Base-by-base conservation (phyloP, 2,329 filamentous ascomycete genomes). In the Paracamarosporium sp. region DNA sequence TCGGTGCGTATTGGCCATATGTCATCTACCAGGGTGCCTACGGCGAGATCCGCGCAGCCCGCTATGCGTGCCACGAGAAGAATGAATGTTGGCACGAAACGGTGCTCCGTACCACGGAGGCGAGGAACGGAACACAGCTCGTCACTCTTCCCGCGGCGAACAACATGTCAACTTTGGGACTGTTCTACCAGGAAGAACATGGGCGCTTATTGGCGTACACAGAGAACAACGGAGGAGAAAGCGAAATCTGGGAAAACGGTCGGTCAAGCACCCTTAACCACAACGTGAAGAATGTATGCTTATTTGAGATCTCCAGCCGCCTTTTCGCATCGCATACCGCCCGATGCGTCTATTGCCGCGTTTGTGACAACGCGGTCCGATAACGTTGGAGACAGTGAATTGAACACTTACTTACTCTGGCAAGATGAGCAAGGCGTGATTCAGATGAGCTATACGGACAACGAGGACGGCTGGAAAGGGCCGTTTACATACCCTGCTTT, bases 391-490 rank as follows among this genome's bases (percentile, higher is more conserved):
- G 44, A 59, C 24, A 27, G 47, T 20, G 38, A 41, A 4, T 25
- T 63, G 8, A 63, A 63, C 35, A 60, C 46, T 1, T 61, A 66
- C 35, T 56, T 66, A 5, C 57, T 66, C 15, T 64, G 60, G 64
- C 64, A 64, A 48, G 59, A 62, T 45, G 45, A 27, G 1, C 53
- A 59, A 31, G 48, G 50, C 28, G 60, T 56, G 6, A 56, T 66
- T 5, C 60, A 63, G 24, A 57, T 66, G 53, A 61, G 55, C 43
- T 66, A 54, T 55, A 44, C 60, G 3, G 63, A 66, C 50, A 54
- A 50, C 43, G 47, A 56, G 22, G 31, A 51, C 9, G 64, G 56
- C 13, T 66, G 62, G 62, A 61, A 61, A 60, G 62, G 62, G 1
- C 64, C 64, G 15, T 50, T 60, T 25, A 55, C 57, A 5, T 43